Percentiles rank a stretch among this genome's conserved stretches.
phyloP scores from a whole-genome alignment of 495 filamentous ascomycete genomes.

The Hypoxylon rickii region DNA sequence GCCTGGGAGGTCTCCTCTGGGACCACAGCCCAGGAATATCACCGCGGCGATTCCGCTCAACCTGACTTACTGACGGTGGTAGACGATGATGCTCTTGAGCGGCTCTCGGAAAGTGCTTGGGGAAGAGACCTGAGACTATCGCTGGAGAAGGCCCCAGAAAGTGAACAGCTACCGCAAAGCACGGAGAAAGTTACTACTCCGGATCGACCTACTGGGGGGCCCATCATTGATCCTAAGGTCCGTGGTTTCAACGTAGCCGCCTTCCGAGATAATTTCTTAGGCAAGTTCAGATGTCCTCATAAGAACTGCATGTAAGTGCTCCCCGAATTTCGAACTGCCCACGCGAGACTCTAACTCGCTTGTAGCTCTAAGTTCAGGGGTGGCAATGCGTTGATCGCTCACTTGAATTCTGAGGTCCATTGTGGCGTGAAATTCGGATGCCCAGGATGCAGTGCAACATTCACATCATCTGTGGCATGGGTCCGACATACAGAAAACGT shows the following conservation, averaged over 20 bases:
- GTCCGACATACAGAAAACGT: conserved; percentile 43
- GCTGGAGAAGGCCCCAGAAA: too few species aligned
- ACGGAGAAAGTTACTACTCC: not conserved
- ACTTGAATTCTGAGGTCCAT: conserved; percentile 43
- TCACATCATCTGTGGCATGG: conserved; percentile 34
- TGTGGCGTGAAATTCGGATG: conserved; percentile 34
- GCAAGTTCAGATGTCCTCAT: conserved; percentile 48
- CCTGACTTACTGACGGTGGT: conserved; percentile 11
- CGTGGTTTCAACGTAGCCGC: conserved; percentile 36
- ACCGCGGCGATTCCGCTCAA: conserved; percentile 8
- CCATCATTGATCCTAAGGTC: conserved; percentile 37
- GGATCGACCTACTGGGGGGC: conserved; percentile 1
- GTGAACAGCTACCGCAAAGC: too few species aligned
- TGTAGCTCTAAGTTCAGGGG: conserved; percentile 39
- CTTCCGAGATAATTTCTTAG: conserved; percentile 32
- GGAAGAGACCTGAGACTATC: conserved; percentile 28
- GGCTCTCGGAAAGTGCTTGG: conserved; percentile 13
- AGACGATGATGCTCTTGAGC: conserved; percentile 3
- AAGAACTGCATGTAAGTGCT: conserved; percentile 45
- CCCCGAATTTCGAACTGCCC: too few species aligned
- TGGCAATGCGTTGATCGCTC: conserved; percentile 23
- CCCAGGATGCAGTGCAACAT: conserved; percentile 37
- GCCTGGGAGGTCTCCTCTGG: conserved; percentile 6
- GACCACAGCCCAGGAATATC: conserved; percentile 2
- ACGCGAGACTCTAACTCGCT: not conserved